A percentile compares a stretch with the other conserved stretches of the same genome.
Conservation (phyloP, 257 asterid genomes). For the Solanum rostratum region DNA sequence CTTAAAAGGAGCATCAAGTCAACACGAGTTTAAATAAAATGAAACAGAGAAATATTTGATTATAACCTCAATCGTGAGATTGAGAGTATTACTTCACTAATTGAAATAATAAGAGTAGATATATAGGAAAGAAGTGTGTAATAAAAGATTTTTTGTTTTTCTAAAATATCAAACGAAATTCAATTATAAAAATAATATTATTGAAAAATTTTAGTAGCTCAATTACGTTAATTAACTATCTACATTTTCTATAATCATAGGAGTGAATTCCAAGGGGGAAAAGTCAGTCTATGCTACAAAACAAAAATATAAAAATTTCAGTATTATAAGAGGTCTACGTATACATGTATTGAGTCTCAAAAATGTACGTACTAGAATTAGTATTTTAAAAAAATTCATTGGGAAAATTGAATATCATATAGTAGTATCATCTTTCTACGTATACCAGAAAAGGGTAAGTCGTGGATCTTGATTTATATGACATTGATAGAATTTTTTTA, state of each 20-base stretch:
- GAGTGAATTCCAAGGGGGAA: not conserved
- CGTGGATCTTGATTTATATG: too few species aligned
- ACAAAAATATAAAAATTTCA: not conserved
- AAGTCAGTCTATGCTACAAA: not conserved
- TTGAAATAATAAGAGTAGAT: not conserved
- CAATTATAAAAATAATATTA: too few species aligned
- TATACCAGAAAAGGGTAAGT: too few species aligned
- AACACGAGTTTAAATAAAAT: not conserved
- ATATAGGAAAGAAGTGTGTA: not conserved
- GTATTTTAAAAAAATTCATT: not conserved
- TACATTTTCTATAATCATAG: not conserved
- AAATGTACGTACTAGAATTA: not conserved
- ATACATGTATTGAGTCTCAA: not conserved
- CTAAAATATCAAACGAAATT: too few species aligned
- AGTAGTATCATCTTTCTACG: too few species aligned
- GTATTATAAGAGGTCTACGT: not conserved
- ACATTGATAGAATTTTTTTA: too few species aligned
- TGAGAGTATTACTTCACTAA: not conserved
- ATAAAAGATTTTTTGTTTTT: too few species aligned
- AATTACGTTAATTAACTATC: too few species aligned
- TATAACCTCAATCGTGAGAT: not conserved
- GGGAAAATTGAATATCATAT: not conserved
- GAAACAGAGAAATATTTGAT: not conserved
- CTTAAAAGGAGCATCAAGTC: not conserved
- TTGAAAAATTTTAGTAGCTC: too few species aligned